Conservation (phyloP, 2,329 filamentous ascomycete species). For the Aspergillus vadensis region DNA sequence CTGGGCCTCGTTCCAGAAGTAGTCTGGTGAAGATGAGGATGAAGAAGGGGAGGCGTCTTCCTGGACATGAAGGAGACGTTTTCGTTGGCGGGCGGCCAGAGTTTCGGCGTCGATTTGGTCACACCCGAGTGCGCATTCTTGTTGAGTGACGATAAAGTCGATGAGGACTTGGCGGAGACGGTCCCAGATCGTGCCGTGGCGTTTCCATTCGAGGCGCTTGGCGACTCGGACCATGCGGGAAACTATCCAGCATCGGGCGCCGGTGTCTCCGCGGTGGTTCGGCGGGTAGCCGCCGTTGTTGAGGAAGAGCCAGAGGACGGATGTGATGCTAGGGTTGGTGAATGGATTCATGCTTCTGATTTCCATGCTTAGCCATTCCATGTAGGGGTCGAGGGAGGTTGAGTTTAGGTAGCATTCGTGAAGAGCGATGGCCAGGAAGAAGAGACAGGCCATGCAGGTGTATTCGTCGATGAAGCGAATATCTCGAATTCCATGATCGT, state of each 20-base stretch:
- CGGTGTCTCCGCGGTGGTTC: constrained; percentile 23
- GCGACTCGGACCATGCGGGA: constrained; percentile 35
- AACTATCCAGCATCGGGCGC: constrained; percentile 35
- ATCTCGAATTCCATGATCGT: constrained; percentile 36
- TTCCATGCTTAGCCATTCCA: constrained; percentile 31
- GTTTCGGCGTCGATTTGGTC: constrained; percentile 24
- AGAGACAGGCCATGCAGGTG: constrained; percentile 33
- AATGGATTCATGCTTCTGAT: constrained; percentile 27
- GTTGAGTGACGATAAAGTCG: constrained; percentile 30
- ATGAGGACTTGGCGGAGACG: constrained; percentile 28
- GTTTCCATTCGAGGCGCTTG: constrained; percentile 36
- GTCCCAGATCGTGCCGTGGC: constrained; percentile 31
- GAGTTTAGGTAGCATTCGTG: constrained; percentile 31
- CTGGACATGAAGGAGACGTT: constrained; percentile 4
- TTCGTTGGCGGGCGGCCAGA: constrained; percentile 26
- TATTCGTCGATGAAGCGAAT: constrained; percentile 38
- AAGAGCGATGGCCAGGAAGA: constrained; percentile 33
- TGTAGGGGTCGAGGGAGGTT: constrained; percentile 30
- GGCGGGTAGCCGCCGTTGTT: constrained; percentile 31
- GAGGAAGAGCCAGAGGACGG: constrained; percentile 35
- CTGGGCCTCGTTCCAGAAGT: constrained; percentile 32
- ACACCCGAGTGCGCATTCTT: constrained; percentile 32
- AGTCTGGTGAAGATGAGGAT: constrained; percentile 6
- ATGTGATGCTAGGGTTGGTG: constrained; percentile 32
- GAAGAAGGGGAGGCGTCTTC: too few species aligned